Conservation (phyloP, 2,329 filamentous ascomycete genomes). For the Cyphellophora attinorum region DNA sequence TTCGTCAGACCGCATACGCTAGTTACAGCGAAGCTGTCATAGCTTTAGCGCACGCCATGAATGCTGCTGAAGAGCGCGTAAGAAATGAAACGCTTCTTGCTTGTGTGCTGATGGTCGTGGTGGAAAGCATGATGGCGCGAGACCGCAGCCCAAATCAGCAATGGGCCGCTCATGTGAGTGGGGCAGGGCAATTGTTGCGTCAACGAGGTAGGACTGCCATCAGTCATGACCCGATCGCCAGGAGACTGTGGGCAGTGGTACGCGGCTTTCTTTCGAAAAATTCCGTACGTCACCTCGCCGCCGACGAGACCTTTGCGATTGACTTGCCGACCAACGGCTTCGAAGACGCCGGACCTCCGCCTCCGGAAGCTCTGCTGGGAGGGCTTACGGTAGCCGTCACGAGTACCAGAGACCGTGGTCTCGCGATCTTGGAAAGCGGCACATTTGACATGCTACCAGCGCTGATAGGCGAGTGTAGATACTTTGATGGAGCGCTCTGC, state of each 20-base stretch:
- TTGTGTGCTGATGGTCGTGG: not conserved
- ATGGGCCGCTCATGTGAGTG: not conserved
- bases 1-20: not conserved
- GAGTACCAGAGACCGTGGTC: not conserved
- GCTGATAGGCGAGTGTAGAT: not conserved
- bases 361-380: not conserved
- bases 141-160: not conserved
- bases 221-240: not conserved
- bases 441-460: not conserved
- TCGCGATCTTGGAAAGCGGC: not conserved
- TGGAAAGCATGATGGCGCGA: not conserved
- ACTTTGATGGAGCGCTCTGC: not conserved
- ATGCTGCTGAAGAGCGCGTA: not conserved
- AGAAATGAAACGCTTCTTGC: not conserved
- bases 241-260: not conserved
- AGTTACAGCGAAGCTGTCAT: not conserved
- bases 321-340: too few relatives aligned
- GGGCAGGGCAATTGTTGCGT: not conserved
- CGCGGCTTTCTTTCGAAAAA: not conserved
- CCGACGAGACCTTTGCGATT: not conserved
- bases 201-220: not conserved
- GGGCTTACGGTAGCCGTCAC: not conserved
- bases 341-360: too few relatives aligned
- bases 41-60: not conserved
- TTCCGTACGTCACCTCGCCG: too few relatives aligned